Evolutionary conservation across 495 filamentous ascomycete genomes (phyloP).

Genomic region (Xylaria cubensis): DNA sequence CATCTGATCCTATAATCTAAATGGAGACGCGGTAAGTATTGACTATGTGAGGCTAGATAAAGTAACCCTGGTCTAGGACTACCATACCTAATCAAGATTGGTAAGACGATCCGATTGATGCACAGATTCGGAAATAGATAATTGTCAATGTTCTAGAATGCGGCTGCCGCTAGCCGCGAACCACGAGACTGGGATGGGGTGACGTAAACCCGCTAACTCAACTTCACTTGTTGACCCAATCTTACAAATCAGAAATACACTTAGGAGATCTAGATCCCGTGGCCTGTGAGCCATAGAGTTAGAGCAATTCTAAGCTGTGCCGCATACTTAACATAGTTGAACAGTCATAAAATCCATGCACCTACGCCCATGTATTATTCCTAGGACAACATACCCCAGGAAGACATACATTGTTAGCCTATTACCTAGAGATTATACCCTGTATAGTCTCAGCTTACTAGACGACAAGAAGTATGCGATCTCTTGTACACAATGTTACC

Average conservation of each 20-base stretch:
- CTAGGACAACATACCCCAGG: not conserved
- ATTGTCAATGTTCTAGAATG: not conserved
- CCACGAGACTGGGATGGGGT: not conserved
- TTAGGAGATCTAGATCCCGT: no score
- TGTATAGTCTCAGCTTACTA: not conserved
- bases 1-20: not conserved
- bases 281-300: not conserved
- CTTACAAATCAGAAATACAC: not conserved
- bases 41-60: not conserved
- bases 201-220: not conserved
- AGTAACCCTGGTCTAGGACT: not conserved
- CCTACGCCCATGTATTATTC: not conserved
- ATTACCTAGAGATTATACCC: not conserved
- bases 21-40: not conserved
- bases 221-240: not conserved
- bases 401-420: not conserved
- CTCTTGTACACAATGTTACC: no score
- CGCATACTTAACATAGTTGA: not conserved
- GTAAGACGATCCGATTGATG: not conserved
- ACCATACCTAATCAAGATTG: not conserved
- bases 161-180: not conserved
- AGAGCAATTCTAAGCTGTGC: not conserved
- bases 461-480: not conserved
- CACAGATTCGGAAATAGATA: not conserved
- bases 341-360: not conserved